Evolutionary conservation across 2,329 filamentous ascomycete species (phyloP).

Genomic region (Grosmannia huntii): DNA sequence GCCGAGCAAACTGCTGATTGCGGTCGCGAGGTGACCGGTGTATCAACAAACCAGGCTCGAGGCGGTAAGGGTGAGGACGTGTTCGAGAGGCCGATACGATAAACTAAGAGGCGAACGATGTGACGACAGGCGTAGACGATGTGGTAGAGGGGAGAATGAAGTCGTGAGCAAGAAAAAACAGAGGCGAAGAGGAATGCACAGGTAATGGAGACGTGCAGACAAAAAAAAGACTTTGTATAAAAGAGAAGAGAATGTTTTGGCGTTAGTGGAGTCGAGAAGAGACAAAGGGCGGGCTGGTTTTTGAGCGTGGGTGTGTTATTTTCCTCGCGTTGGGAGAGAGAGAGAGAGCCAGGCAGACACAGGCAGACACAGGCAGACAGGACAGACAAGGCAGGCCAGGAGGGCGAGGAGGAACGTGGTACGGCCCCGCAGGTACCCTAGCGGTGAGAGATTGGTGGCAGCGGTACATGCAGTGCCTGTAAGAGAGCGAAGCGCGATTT

Average conservation of each 20-base stretch:
- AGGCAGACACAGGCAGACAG: no score
- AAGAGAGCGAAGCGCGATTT: constrained; percentile 1
- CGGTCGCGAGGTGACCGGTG: background rate
- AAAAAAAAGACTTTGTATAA: constrained; percentile 10
- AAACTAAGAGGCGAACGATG: background rate
- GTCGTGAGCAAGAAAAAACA: background rate
- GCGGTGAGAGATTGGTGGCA: background rate
- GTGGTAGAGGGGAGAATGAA: background rate
- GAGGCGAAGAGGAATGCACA: background rate
- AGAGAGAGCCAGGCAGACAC: background rate
- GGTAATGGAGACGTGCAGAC: constrained; percentile 1
- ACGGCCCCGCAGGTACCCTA: background rate
- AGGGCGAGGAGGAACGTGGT: background rate
- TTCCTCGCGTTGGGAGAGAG: background rate
- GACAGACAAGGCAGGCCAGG: background rate
- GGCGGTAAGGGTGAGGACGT: background rate
- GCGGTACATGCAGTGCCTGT: background rate
- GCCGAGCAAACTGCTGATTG: background rate
- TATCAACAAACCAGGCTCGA: background rate
- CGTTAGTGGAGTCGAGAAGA: constrained; percentile 13
- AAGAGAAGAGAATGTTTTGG: constrained; percentile 15
- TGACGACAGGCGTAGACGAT: background rate
- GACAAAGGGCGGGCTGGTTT: background rate
- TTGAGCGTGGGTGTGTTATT: background rate
- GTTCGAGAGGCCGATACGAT: background rate